Evolutionary conservation across 2,329 filamentous ascomycete genomes (phyloP).

Genomic region (Fusarium sp.): DNA sequence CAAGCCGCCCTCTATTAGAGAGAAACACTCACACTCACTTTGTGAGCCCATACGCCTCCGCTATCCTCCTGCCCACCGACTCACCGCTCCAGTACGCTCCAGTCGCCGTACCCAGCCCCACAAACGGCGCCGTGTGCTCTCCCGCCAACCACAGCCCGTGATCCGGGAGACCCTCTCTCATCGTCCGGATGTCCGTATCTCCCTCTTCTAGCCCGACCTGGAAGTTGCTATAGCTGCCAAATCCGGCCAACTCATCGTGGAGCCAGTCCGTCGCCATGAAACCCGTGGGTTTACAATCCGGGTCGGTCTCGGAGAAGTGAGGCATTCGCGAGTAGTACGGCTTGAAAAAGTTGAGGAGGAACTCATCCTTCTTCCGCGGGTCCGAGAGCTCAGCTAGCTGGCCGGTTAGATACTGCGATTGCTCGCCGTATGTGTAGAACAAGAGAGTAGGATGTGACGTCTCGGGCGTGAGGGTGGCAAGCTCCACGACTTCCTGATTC

Average conservation of each 20-base stretch:
- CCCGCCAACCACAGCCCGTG: slow-evolving; percentile 84
- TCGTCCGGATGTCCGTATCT: slow-evolving; percentile 72
- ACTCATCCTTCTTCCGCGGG: slow-evolving; percentile 58
- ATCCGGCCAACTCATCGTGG: slow-evolving; percentile 78
- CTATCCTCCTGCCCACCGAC: slow-evolving; percentile 71
- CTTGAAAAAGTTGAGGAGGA: slow-evolving; percentile 71
- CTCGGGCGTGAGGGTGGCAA: slow-evolving; percentile 68
- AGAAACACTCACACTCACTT: slow-evolving; percentile 28
- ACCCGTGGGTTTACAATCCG: slow-evolving; percentile 67
- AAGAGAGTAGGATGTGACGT: slow-evolving; percentile 80
- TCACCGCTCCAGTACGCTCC: slow-evolving; percentile 95
- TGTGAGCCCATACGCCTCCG: slow-evolving; percentile 58
- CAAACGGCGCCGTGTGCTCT: slow-evolving; percentile 89
- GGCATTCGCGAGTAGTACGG: slow-evolving; percentile 82
- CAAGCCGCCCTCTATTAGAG: background rate
- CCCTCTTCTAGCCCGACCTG: slow-evolving; percentile 75
- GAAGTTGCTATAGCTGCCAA: slow-evolving; percentile 86
- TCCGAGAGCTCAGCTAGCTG: slow-evolving; percentile 53
- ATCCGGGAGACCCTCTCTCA: slow-evolving; percentile 69
- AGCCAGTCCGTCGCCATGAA: slow-evolving; percentile 80
- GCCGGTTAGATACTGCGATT: slow-evolving; percentile 62
- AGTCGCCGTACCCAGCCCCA: slow-evolving; percentile 85
- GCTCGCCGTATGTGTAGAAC: slow-evolving; percentile 78
- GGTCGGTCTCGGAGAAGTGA: slow-evolving; percentile 62
- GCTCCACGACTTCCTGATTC: slow-evolving; percentile 79